Evolutionary conservation across 2,329 filamentous ascomycete genomes (phyloP).

Genomic region (Neonectria punicea): DNA sequence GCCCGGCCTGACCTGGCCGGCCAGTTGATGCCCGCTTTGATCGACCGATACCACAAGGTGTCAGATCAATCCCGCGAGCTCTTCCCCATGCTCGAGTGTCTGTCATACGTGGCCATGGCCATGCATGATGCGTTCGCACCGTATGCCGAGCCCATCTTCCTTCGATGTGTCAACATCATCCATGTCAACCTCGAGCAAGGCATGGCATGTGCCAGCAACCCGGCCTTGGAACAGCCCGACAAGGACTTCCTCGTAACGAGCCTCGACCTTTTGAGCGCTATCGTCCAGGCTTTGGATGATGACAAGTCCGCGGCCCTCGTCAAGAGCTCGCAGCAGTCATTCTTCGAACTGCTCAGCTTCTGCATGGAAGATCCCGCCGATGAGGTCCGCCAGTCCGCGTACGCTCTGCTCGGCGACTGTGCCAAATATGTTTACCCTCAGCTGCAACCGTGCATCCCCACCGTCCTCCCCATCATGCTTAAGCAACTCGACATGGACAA

Average conservation of each 20-base stretch:
- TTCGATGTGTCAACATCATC: conserved; percentile 89
- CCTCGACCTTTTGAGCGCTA: conserved; percentile 89
- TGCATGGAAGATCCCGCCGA: conserved; percentile 93
- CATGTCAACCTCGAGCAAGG: conserved; percentile 89
- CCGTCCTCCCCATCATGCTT: conserved; percentile 83
- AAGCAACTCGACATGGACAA: conserved; percentile 86
- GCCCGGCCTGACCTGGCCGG: conserved; percentile 84
- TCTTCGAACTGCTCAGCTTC: conserved; percentile 90
- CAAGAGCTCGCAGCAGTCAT: conserved; percentile 77
- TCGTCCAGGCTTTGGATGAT: conserved; percentile 87
- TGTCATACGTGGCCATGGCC: conserved; percentile 92
- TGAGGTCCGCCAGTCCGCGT: conserved; percentile 95
- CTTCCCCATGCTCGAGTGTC: conserved; percentile 94
- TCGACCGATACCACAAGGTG: conserved; percentile 87
- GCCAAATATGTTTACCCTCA: conserved; percentile 91
- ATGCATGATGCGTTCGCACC: conserved; percentile 84
- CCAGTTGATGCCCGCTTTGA: conserved; percentile 91
- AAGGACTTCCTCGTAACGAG: conserved; percentile 98
- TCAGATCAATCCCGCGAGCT: conserved; percentile 91
- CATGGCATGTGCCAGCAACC: conserved; percentile 74
- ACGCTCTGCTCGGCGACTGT: conserved; percentile 93
- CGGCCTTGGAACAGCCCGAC: conserved; percentile 80
- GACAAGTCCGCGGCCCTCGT: conserved; percentile 82
- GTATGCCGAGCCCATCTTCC: conserved; percentile 88
- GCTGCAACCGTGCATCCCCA: conserved; percentile 77